phyloP scores from a whole-genome alignment of 2,329 filamentous ascomycete species.

The Diaporthe sp. region DNA sequence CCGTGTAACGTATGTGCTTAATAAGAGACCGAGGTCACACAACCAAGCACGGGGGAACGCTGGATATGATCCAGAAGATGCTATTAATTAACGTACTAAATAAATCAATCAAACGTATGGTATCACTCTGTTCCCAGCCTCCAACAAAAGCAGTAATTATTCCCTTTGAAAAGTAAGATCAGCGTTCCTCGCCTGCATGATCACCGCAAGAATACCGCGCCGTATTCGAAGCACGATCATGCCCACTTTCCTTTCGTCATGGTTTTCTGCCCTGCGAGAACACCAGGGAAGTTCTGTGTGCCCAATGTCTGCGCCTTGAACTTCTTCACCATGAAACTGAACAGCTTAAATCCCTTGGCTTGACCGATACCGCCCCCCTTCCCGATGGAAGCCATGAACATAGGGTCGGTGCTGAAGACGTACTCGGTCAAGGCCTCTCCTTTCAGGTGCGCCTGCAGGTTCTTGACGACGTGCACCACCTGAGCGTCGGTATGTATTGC shows the following conservation, averaged over 20 bases:
- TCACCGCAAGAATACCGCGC: not conserved
- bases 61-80: not conserved
- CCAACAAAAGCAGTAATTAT: not conserved
- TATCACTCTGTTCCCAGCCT: not conserved
- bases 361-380: slow-evolving; percentile 48
- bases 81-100: not conserved
- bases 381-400: slow-evolving; percentile 46
- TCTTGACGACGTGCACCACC: slow-evolving; percentile 44
- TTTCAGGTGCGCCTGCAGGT: slow-evolving; percentile 45
- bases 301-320: slow-evolving; percentile 46
- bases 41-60: not conserved
- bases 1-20: not conserved
- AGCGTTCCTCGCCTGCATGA: not conserved
- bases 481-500: slow-evolving; percentile 45
- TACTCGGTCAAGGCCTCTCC: slow-evolving; percentile 40
- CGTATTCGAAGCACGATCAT: not conserved
- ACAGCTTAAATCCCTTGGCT: slow-evolving; percentile 44
- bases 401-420: slow-evolving; percentile 40
- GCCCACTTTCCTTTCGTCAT: slow-evolving; percentile 42
- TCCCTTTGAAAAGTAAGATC: not conserved
- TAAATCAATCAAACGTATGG: not conserved
- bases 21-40: not conserved
- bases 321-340: slow-evolving; percentile 44
- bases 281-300: slow-evolving; percentile 43
- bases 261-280: slow-evolving; percentile 42